These are phyloP conservation scores for Colletotrichum eremochloae DNA, from an alignment of 2,329 filamentous ascomycete species.

Conservation along the genomic window DNA sequence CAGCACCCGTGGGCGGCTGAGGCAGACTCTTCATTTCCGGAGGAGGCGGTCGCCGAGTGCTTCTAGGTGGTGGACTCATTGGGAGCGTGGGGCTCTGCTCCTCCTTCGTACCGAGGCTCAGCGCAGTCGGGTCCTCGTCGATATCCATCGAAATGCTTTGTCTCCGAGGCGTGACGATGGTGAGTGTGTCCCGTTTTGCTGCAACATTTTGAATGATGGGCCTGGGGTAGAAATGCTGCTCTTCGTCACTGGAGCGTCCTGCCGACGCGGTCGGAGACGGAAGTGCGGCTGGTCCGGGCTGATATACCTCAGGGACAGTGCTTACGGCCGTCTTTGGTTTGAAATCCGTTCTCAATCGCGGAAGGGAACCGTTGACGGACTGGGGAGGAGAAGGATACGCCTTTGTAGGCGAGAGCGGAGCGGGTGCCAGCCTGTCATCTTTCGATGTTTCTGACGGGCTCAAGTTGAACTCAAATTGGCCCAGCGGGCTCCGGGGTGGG, in stretches of 20 bases:
- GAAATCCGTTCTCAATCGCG: slow-evolving; percentile 37
- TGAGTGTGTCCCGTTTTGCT: slow-evolving; percentile 66
- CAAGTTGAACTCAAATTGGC: slow-evolving; percentile 56
- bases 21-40: slow-evolving; percentile 27
- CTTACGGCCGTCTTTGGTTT: slow-evolving; percentile 37
- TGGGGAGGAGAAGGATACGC: slow-evolving; percentile 52
- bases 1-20: slow-evolving; percentile 5
- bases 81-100: neutral
- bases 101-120: slow-evolving; percentile 21
- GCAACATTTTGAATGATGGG: slow-evolving; percentile 62
- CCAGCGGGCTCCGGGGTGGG: slow-evolving; percentile 55
- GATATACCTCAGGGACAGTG: slow-evolving; percentile 48
- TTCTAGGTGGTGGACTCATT: slow-evolving; percentile 38
- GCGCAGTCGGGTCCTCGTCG: slow-evolving; percentile 47
- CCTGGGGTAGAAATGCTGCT: slow-evolving; percentile 48
- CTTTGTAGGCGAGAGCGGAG: slow-evolving; percentile 37
- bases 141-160: slow-evolving; percentile 65
- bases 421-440: slow-evolving; percentile 28
- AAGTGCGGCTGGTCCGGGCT: slow-evolving; percentile 50
- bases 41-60: slow-evolving; percentile 37
- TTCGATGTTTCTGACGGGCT: slow-evolving; percentile 37
- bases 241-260: slow-evolving; percentile 56
- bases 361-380: slow-evolving; percentile 48
- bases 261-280: slow-evolving; percentile 60
- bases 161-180: slow-evolving; percentile 59